These are phyloP conservation scores for Areca catechu DNA, from an alignment of 176 grass and related monocot genomes.

Conservation along the genomic window DNA sequence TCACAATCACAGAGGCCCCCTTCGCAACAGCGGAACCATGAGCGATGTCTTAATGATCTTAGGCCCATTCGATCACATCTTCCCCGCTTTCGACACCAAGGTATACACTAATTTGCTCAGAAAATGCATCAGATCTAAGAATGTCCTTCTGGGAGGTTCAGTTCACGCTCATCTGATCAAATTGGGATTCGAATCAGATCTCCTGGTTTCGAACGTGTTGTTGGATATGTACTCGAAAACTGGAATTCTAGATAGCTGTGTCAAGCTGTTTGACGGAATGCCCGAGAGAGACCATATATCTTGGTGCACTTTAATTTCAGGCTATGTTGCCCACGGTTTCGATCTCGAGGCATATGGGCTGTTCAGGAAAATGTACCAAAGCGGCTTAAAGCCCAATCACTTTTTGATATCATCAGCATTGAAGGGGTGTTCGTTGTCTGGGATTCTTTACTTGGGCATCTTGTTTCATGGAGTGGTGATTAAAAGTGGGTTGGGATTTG, in stretches of 20 bases:
- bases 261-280: constrained; percentile 81
- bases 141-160: constrained; percentile 29
- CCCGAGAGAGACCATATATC: constrained; percentile 48
- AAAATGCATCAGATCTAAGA: constrained; percentile 44
- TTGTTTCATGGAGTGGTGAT: constrained; percentile 63
- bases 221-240: constrained; percentile 67
- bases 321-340: constrained; percentile 31
- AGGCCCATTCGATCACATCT: constrained; percentile 53
- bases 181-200: constrained; percentile 42
- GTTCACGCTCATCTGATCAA: constrained; percentile 65
- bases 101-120: constrained; percentile 65
- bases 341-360: constrained; percentile 33
- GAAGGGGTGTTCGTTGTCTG: constrained; percentile 44
- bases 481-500: constrained; percentile 45
- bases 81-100: constrained; percentile 45
- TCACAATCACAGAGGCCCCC: neutral
- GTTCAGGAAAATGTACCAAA: constrained; percentile 39
- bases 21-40: constrained; percentile 19
- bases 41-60: constrained; percentile 60
- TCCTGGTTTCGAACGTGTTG: constrained; percentile 68
- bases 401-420: constrained; percentile 62
- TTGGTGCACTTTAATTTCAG: constrained; percentile 72
- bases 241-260: constrained; percentile 26
- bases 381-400: constrained; percentile 43
- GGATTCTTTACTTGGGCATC: constrained; percentile 53